Conservation (phyloP, 331 rosid genomes). For the Erythrophleum ivorense region DNA sequence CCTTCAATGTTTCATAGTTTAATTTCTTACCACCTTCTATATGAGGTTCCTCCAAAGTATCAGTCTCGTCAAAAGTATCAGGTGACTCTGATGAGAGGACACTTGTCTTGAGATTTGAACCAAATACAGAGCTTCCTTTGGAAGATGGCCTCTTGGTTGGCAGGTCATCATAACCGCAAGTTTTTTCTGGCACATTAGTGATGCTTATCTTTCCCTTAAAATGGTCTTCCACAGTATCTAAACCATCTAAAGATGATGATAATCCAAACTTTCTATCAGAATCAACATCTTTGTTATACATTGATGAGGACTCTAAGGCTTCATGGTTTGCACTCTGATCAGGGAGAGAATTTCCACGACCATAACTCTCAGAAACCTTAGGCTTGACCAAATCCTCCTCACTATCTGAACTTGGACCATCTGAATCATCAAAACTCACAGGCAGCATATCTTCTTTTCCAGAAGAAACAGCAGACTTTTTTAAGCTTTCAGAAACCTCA, state of each 20-base stretch:
- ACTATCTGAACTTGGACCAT: slow-evolving; percentile 69
- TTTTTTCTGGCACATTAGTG: slow-evolving; percentile 39
- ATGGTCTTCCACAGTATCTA: slow-evolving; percentile 42
- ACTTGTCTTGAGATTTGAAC: slow-evolving; percentile 35
- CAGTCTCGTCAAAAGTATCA: slow-evolving; percentile 44
- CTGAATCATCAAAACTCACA: slow-evolving; percentile 80
- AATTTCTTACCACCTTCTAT: slow-evolving; percentile 54
- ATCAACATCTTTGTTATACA: slow-evolving; percentile 43
- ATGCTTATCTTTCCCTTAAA: slow-evolving; percentile 40
- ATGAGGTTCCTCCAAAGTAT: slow-evolving; percentile 42
- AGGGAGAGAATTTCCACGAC: slow-evolving; percentile 43
- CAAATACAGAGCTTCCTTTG: slow-evolving; percentile 38
- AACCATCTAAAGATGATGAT: slow-evolving; percentile 52
- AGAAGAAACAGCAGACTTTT: slow-evolving; percentile 51
- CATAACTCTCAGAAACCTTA: slow-evolving; percentile 43
- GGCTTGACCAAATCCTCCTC: slow-evolving; percentile 57
- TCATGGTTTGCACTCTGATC: slow-evolving; percentile 50
- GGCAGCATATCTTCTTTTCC: slow-evolving; percentile 54
- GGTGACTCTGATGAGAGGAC: slow-evolving; percentile 34
- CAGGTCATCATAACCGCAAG: slow-evolving; percentile 41
- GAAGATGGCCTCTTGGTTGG: slow-evolving; percentile 44
- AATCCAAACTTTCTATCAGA: slow-evolving; percentile 44
- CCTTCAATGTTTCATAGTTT: slow-evolving; percentile 66
- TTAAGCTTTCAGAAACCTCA: slow-evolving; percentile 54
- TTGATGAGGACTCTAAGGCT: slow-evolving; percentile 54